phyloP scores from a whole-genome alignment of 208 protist species.

The Trypanosoma lewisi region DNA sequence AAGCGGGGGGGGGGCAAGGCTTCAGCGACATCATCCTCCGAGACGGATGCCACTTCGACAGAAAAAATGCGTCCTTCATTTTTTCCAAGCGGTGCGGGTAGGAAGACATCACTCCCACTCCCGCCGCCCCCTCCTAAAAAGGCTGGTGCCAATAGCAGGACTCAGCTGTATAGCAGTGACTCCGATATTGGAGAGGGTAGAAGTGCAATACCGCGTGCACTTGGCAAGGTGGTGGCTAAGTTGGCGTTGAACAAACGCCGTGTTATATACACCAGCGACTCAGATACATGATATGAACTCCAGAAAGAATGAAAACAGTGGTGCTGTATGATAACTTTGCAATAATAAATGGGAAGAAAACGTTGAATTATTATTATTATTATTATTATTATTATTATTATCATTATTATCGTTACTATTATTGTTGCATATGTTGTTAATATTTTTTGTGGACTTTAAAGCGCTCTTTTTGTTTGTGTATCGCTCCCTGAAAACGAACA shows the following conservation, averaged over 20 bases:
- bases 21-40: slow-evolving; percentile 41
- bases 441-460: too few species aligned
- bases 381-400: too few species aligned
- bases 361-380: too few species aligned
- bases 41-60: slow-evolving; percentile 8
- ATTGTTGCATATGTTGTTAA: too few species aligned
- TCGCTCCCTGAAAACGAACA: neutral
- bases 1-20: slow-evolving; percentile 34
- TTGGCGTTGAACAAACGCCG: slow-evolving; percentile 6
- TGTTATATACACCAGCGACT: slow-evolving; percentile 26
- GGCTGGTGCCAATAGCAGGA: neutral
- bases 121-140: slow-evolving; percentile 13
- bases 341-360: neutral
- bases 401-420: too few species aligned
- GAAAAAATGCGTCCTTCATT: neutral
- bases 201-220: slow-evolving; percentile 1
- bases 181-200: neutral
- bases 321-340: neutral
- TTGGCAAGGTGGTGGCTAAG: slow-evolving; percentile 11
- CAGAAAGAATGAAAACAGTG: neutral
- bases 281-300: slow-evolving; percentile 9
- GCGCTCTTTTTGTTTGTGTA: neutral
- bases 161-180: slow-evolving; percentile 14
- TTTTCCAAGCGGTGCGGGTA: neutral
- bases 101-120: slow-evolving; percentile 4